Base-by-base conservation (phyloP, 345 rosid genomes). In the Aethionema arabicum region DNA sequence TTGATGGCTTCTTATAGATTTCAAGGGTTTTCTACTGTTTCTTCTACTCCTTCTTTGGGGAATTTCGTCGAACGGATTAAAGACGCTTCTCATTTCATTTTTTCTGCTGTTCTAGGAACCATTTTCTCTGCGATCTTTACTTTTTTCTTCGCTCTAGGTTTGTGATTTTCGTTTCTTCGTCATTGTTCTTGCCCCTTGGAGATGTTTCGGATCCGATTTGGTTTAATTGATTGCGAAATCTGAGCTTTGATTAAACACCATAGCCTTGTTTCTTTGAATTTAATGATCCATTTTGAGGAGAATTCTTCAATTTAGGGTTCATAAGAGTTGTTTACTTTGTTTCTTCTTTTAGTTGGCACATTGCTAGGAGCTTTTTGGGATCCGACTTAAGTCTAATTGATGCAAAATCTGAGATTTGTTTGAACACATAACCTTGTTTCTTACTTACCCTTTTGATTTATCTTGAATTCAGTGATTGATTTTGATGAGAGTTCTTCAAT, bases 121-220 rank as follows among this genome's bases (percentile, higher is more conserved):
- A 72, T 93, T 31, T 75, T 90, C 84, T 90, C 95, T 6, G 97
- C 97, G 50, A 80, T 93, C 82, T 80, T 93, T 75, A 93, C 97
- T 63, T 93, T 87, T 83, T 85, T 90, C 85, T 93, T 93, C 74
- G 97, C 99, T 0, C 69, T 87, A 72, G 99, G 99, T 93, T 74
- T 4, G 95, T 21, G 75, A 60, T 49, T 53, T 53, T 42, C 9
- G 44, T 75, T 46, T 64, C 31, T 11, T 15, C 3, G 1, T 13
- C 6, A 11, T 45, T 37, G 33, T 13, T 53, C 41, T 27, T 43
- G 2, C n/a, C n/a, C n/a, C n/a, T n/a, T 48, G 16, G 52, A 31
- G 27, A 21, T 21, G 27, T 32, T 67, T 0, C 14, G 12, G 67
- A 60, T 60, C 53, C 30, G 52, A 32, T 52, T 44, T n/a, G 14